Percentiles rank a stretch among this genome's conserved stretches.
These are phyloP conservation scores for Ganoderma resinaceum DNA, from an alignment of 1,284 basidiomycete species.

Conservation along the genomic window DNA sequence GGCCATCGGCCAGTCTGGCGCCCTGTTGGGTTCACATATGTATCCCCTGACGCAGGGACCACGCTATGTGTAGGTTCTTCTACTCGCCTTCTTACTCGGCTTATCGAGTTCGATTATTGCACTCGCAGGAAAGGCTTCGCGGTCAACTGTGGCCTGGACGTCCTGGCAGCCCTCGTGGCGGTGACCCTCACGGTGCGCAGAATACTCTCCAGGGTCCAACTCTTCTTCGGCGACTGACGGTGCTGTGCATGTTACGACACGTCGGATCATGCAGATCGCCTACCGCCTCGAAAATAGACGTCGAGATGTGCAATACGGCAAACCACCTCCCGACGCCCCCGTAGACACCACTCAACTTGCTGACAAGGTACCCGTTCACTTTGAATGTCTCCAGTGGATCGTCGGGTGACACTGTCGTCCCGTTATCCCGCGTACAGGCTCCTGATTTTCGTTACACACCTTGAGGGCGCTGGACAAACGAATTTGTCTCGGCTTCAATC, in stretches of 20 bases:
- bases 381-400: background rate
- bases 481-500: background rate
- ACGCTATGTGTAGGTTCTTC: conserved; percentile 57
- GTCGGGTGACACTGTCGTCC: background rate
- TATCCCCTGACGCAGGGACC: conserved; percentile 72
- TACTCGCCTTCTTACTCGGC: background rate
- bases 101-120: too few species aligned
- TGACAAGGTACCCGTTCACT: conserved; percentile 48
- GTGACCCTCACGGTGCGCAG: conserved; percentile 58
- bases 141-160: conserved; percentile 62
- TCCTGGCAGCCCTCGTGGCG: conserved; percentile 60
- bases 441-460: conserved; percentile 35
- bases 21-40: conserved; percentile 74
- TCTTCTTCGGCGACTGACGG: background rate
- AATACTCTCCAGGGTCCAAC: background rate
- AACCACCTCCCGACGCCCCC: conserved; percentile 51
- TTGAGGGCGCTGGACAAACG: conserved; percentile 18
- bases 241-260: background rate
- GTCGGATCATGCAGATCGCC: conserved; percentile 53
- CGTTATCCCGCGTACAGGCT: conserved; percentile 22
- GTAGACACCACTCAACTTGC: conserved; percentile 74
- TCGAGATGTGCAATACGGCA: conserved; percentile 64
- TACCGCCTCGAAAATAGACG: conserved; percentile 68
- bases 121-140: conserved; percentile 66
- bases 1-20: conserved; percentile 78